Percentiles rank a stretch among this genome's conserved stretches.
Evolutionary conservation across 2,329 filamentous ascomycete species (phyloP).

Genomic region (Stromatinia cepivora): DNA sequence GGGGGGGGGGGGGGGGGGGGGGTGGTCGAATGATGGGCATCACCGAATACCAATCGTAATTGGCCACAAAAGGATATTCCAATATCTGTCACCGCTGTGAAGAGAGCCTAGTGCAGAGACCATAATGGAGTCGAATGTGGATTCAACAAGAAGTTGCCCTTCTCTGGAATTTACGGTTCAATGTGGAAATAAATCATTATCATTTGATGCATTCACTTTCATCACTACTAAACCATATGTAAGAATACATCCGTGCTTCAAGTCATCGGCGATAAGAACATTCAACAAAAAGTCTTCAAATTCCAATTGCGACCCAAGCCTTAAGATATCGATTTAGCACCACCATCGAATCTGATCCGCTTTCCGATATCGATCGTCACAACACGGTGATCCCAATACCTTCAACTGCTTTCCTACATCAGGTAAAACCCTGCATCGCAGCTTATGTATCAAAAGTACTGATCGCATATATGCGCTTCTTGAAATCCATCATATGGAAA

Average conservation of each 20-base stretch:
- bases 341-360: rapidly evolving
- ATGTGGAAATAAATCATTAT: neutral
- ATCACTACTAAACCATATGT: too few species aligned
- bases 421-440: too few species aligned
- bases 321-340: rapidly evolving
- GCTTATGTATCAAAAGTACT: neutral
- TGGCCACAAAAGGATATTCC: neutral
- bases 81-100: neutral
- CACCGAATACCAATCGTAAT: neutral
- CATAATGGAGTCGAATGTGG: neutral
- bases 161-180: neutral
- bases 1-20: neutral
- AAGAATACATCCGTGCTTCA: too few species aligned
- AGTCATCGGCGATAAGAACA: too few species aligned
- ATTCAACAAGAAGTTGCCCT: neutral
- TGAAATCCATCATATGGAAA: neutral
- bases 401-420: too few species aligned
- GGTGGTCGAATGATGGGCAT: neutral
- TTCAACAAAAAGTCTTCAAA: too few species aligned
- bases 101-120: neutral
- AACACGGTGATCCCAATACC: rapidly evolving
- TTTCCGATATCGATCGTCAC: rapidly evolving
- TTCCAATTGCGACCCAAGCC: neutral
- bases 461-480: neutral
- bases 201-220: neutral